Percentiles rank a stretch among this genome's conserved stretches.
phyloP scores from a whole-genome alignment of 495 filamentous ascomycete species.

The Trichoderma parareesei region DNA sequence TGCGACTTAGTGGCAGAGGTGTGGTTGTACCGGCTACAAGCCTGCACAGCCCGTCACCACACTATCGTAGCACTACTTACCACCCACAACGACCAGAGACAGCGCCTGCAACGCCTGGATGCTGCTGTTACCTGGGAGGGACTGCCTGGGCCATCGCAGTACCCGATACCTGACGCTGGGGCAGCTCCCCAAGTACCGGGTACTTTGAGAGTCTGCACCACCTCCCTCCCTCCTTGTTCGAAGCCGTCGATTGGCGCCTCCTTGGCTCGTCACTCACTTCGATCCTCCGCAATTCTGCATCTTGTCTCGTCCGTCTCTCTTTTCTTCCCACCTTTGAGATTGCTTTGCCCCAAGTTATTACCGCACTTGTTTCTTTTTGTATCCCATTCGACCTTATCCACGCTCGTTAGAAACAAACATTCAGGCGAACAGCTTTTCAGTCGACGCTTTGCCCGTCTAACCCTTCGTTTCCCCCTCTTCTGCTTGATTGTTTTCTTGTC shows the following conservation, averaged over 20 bases:
- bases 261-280: neutral
- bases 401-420: neutral
- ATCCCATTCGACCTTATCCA: neutral
- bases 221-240: neutral
- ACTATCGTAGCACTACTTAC: too few relatives aligned
- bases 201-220: too few relatives aligned
- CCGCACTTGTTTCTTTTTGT: neutral
- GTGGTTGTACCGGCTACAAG: too few relatives aligned
- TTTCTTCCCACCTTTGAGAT: neutral
- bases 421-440: neutral
- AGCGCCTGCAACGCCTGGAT: too few relatives aligned
- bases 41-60: too few relatives aligned
- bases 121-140: too few relatives aligned
- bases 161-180: neutral
- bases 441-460: too few relatives aligned
- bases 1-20: too few relatives aligned
- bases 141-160: neutral
- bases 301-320: neutral
- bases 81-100: too few relatives aligned
- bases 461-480: too few relatives aligned
- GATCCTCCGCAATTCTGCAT: slow-evolving; percentile 6
- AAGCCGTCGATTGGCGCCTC: neutral
- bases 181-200: neutral
- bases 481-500: too few relatives aligned
- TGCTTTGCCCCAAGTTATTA: neutral